These are phyloP conservation scores for Colletotrichum sp. DNA, from an alignment of 2,329 filamentous ascomycete genomes.

Conservation along the genomic window DNA sequence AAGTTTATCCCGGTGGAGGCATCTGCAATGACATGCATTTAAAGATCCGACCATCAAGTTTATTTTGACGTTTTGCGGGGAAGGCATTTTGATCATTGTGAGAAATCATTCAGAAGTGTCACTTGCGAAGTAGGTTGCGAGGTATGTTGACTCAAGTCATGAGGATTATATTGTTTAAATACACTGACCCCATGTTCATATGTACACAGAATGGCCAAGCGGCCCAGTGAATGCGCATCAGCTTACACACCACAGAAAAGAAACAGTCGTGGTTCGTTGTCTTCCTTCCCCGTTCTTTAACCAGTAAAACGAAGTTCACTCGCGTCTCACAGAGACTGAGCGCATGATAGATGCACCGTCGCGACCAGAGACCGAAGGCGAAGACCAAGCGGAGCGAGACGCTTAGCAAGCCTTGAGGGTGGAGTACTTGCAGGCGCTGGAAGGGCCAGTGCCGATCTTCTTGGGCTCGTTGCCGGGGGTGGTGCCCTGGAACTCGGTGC, in stretches of 20 bases:
- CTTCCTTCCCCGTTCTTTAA: conserved; percentile 3
- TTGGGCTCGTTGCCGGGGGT: conserved; percentile 22
- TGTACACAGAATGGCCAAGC: conserved; percentile 15
- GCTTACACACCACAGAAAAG: conserved; percentile 17
- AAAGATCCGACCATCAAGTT: not conserved
- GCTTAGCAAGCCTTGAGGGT: conserved; percentile 19
- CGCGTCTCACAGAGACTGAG: not conserved
- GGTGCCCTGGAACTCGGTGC: conserved; percentile 23
- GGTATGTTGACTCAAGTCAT: not conserved
- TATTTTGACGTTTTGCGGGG: not conserved
- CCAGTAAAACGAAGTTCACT: conserved; percentile 5
- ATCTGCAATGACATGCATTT: not conserved
- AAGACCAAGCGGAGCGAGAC: not conserved
- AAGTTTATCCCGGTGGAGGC: not conserved
- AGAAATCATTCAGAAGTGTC: not conserved
- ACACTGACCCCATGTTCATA: conserved; percentile 14
- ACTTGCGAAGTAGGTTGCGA: not conserved
- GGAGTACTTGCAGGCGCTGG: conserved; percentile 11
- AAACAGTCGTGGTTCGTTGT: not conserved
- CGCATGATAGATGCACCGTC: not conserved
- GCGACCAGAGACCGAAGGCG: not conserved
- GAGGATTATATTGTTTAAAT: conserved; percentile 14
- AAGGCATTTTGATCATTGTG: not conserved
- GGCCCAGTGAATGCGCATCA: conserved; percentile 10
- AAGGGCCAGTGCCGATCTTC: not conserved